Evolutionary conservation across 2,329 filamentous ascomycete species (phyloP).

Genomic region (Penicillium griseofulvum): DNA sequence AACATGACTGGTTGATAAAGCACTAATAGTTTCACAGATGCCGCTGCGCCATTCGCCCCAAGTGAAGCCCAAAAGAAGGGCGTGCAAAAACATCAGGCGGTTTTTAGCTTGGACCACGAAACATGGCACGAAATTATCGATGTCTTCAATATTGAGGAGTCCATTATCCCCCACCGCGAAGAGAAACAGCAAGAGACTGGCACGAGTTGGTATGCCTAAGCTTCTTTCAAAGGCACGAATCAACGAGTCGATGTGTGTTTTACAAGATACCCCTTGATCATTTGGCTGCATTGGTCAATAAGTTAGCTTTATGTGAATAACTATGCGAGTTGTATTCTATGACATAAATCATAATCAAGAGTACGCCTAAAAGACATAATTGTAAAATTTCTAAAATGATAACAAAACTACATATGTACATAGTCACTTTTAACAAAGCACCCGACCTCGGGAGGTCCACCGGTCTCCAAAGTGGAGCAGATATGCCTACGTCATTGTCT

Average conservation of each 20-base stretch:
- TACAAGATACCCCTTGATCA: slow-evolving; percentile 16
- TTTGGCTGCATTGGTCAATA: not conserved
- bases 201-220: slow-evolving; percentile 65
- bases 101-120: slow-evolving; percentile 81
- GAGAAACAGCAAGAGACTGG: slow-evolving; percentile 53
- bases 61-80: slow-evolving; percentile 51
- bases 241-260: slow-evolving; percentile 3
- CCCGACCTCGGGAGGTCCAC: not conserved
- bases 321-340: not conserved
- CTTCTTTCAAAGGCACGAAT: not conserved
- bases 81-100: slow-evolving; percentile 73
- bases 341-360: not conserved
- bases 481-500: not conserved
- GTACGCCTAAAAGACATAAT: not conserved
- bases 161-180: slow-evolving; percentile 79
- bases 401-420: no score
- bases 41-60: slow-evolving; percentile 48
- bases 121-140: slow-evolving; percentile 77
- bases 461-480: not conserved
- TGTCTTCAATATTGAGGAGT: slow-evolving; percentile 70
- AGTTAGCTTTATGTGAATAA: not conserved
- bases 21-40: slow-evolving; percentile 37
- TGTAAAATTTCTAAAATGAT: not conserved
- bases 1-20: not conserved
- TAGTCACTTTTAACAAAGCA: not conserved